These are phyloP conservation scores for Didymella segeticola DNA, from an alignment of 2,329 filamentous ascomycete genomes.

Conservation along the genomic window DNA sequence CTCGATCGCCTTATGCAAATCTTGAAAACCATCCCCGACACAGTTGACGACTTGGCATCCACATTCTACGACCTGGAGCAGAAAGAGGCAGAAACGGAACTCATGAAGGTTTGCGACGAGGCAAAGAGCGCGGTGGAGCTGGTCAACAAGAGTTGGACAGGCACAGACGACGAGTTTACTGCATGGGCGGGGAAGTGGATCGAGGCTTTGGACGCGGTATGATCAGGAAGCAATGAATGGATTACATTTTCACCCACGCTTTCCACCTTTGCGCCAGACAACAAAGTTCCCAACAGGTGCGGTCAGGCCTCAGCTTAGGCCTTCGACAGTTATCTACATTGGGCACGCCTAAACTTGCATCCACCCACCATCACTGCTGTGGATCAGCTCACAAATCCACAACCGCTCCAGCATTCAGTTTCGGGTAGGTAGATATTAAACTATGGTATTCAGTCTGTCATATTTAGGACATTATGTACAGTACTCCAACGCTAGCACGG, in stretches of 20 bases:
- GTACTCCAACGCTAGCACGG: conserved; percentile 6
- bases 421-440: neutral
- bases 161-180: conserved; percentile 75
- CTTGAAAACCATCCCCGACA: conserved; percentile 68
- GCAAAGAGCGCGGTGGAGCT: conserved; percentile 65
- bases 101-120: conserved; percentile 67
- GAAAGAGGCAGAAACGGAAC: conserved; percentile 62
- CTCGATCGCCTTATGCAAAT: conserved; percentile 64
- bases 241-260: too few relatives aligned
- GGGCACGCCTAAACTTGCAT: too few relatives aligned
- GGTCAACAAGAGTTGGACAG: conserved; percentile 67
- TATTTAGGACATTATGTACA: conserved; percentile 12
- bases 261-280: too few relatives aligned
- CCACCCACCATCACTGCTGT: too few relatives aligned
- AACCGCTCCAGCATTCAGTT: too few relatives aligned
- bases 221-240: conserved; percentile 2
- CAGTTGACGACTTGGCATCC: conserved; percentile 72
- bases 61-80: conserved; percentile 75
- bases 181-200: conserved; percentile 72
- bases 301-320: neutral
- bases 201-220: conserved; percentile 51
- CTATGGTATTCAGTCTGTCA: conserved; percentile 13
- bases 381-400: neutral
- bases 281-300: too few relatives aligned
- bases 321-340: neutral